Evolutionary conservation across 371 early-diverging fungal species (phyloP).

Genomic region (Coelomomyces lativittatus): DNA sequence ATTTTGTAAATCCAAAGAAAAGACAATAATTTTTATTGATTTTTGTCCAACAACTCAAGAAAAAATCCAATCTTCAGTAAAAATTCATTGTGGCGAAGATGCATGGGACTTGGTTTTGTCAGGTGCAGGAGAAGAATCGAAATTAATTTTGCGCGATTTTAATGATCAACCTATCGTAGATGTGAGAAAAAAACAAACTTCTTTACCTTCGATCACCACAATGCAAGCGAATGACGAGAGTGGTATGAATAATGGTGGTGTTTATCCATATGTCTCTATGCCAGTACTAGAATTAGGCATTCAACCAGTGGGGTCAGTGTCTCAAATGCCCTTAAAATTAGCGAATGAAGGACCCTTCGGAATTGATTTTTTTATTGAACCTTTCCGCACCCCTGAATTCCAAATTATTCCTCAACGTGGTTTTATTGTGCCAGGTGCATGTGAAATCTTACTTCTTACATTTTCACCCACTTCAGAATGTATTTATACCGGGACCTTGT

Average conservation of each 20-base stretch:
- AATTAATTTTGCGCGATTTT: background rate
- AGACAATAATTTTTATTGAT: background rate
- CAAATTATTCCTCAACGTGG: slow-evolving; percentile 25
- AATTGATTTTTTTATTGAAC: slow-evolving; percentile 29
- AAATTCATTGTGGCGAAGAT: slow-evolving; percentile 9
- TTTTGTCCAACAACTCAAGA: slow-evolving; percentile 12
- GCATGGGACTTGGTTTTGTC: background rate
- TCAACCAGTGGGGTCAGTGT: slow-evolving; percentile 17
- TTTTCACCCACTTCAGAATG: slow-evolving; percentile 24
- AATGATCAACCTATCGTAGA: background rate
- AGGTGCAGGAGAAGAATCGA: background rate
- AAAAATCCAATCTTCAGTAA: slow-evolving; percentile 14
- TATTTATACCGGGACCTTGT: slow-evolving; percentile 11
- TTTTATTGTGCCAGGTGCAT: slow-evolving; percentile 12
- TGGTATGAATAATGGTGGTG: too few species aligned
- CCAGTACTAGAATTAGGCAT: slow-evolving; percentile 19
- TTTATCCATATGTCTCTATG: too few species aligned
- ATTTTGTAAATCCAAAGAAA: background rate
- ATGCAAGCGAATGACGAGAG: too few species aligned
- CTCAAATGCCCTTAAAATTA: slow-evolving; percentile 10
- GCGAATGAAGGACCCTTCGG: slow-evolving; percentile 27
- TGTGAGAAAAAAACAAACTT: too few species aligned
- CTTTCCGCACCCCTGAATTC: slow-evolving; percentile 19
- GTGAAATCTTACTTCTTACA: slow-evolving; percentile 10
- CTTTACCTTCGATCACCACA: too few species aligned